A percentile compares a stretch with the other conserved stretches of the same genome.
These are phyloP conservation scores for Lasiodiplodia hormozganensis DNA, from an alignment of 2,329 filamentous ascomycete genomes.

Conservation along the genomic window DNA sequence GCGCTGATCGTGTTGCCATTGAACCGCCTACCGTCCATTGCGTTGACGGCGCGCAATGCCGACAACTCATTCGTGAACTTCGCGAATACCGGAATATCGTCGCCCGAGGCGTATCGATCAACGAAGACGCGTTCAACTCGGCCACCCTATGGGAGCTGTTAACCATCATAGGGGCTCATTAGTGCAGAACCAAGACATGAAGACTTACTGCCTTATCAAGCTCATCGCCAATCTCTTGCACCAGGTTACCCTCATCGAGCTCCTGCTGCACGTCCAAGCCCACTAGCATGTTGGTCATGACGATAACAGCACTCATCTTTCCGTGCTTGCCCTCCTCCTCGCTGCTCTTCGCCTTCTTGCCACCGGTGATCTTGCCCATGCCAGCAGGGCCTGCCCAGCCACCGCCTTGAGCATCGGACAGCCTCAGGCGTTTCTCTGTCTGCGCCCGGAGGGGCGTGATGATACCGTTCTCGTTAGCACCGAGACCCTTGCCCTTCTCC, in stretches of 20 bases:
- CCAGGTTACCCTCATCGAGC: slow-evolving; percentile 69
- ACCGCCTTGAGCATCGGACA: slow-evolving; percentile 77
- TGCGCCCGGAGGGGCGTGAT: slow-evolving; percentile 77
- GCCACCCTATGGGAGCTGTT: slow-evolving; percentile 67
- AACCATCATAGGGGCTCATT: slow-evolving; percentile 31
- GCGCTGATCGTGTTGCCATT: slow-evolving; percentile 86
- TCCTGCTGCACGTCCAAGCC: slow-evolving; percentile 83
- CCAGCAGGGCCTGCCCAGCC: slow-evolving; percentile 73
- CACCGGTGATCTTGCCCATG: slow-evolving; percentile 81
- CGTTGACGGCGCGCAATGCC: slow-evolving; percentile 88
- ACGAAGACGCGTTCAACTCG: slow-evolving; percentile 82
- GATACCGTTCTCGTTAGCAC: slow-evolving; percentile 82
- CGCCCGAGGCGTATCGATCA: slow-evolving; percentile 61
- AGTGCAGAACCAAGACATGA: slow-evolving; percentile 21
- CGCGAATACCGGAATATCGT: slow-evolving; percentile 77
- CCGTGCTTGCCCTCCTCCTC: slow-evolving; percentile 44
- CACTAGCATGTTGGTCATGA: slow-evolving; percentile 84
- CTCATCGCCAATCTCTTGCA: slow-evolving; percentile 95
- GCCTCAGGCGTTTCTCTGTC: slow-evolving; percentile 79
- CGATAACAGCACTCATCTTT: slow-evolving; percentile 80
- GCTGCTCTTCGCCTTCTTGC: slow-evolving; percentile 61
- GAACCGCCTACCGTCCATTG: slow-evolving; percentile 85
- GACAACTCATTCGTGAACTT: slow-evolving; percentile 88
- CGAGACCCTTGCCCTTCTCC: slow-evolving; percentile 85
- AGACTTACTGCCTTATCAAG: slow-evolving; percentile 77